phyloP scores from a whole-genome alignment of 306 rosid species.

The Malus sieversii region DNA sequence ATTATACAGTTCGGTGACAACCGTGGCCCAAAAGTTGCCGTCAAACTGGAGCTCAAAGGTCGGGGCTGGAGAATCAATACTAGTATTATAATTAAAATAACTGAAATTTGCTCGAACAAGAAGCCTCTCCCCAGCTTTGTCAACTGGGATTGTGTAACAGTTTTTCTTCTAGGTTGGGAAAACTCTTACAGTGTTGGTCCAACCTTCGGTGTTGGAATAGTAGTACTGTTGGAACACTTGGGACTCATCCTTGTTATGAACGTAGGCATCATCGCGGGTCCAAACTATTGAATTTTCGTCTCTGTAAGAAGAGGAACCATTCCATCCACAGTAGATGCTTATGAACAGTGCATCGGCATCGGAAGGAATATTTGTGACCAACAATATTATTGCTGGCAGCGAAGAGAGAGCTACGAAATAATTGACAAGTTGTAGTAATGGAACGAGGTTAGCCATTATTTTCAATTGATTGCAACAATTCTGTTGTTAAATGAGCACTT shows the following conservation, averaged over 20 bases:
- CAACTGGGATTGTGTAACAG: neutral
- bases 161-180: neutral
- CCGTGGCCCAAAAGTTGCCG: neutral
- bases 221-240: neutral
- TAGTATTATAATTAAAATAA: neutral
- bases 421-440: too few relatives aligned
- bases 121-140: neutral
- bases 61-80: neutral
- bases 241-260: neutral
- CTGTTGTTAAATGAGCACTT: too few relatives aligned
- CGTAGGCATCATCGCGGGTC: neutral
- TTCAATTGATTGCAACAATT: too few relatives aligned
- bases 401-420: neutral
- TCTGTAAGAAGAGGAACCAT: neutral
- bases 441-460: too few relatives aligned
- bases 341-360: neutral
- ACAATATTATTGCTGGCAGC: neutral
- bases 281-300: neutral
- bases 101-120: neutral
- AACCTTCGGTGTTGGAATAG: neutral
- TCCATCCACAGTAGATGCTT: neutral
- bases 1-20: neutral
- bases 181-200: neutral
- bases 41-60: neutral
- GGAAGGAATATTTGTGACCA: neutral